A percentile compares a stretch with the other conserved stretches of the same genome.
Evolutionary conservation across 495 filamentous ascomycete genomes (phyloP).

Genomic region (Xylaria grammica): DNA sequence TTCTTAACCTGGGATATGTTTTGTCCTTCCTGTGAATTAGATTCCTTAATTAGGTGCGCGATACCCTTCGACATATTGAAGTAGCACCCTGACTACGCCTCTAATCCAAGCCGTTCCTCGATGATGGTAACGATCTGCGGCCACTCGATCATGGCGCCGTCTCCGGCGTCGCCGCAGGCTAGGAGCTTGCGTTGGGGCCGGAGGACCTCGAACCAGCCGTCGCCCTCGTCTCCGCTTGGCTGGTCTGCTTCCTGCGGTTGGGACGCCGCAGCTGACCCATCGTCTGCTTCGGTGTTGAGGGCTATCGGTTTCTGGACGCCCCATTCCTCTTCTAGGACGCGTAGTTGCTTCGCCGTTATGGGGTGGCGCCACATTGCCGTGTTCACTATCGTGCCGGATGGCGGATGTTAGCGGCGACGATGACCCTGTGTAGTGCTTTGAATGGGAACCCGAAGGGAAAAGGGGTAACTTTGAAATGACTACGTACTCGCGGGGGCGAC

Average conservation of each 20-base stretch:
- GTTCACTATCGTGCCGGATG: constrained; percentile 72
- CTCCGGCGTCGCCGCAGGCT: constrained; percentile 81
- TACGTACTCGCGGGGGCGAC: constrained; percentile 54
- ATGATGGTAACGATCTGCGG: constrained; percentile 69
- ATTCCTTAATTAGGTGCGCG: no score
- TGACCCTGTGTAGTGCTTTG: background rate
- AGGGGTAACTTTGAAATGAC: background rate
- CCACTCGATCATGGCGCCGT: constrained; percentile 82
- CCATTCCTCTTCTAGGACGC: constrained; percentile 76
- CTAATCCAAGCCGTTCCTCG: constrained; percentile 49
- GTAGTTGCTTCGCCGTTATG: constrained; percentile 72
- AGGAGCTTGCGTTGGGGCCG: constrained; percentile 67
- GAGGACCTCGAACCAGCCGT: constrained; percentile 79
- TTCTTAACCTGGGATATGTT: no score
- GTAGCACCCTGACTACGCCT: background rate
- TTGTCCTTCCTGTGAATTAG: no score
- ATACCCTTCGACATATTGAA: no score
- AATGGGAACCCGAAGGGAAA: no score
- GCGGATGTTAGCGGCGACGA: background rate
- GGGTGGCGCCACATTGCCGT: constrained; percentile 91
- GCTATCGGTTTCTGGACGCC: constrained; percentile 42
- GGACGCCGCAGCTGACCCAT: background rate
- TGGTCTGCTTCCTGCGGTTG: constrained; percentile 1
- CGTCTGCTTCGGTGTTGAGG: constrained; percentile 5
- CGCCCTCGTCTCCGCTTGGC: constrained; percentile 49